Evolutionary conservation across 805 yeast genomes (phyloP), one percentile per base, ranked within the genome.

Genomic region (Candida peoriensis): DNA sequence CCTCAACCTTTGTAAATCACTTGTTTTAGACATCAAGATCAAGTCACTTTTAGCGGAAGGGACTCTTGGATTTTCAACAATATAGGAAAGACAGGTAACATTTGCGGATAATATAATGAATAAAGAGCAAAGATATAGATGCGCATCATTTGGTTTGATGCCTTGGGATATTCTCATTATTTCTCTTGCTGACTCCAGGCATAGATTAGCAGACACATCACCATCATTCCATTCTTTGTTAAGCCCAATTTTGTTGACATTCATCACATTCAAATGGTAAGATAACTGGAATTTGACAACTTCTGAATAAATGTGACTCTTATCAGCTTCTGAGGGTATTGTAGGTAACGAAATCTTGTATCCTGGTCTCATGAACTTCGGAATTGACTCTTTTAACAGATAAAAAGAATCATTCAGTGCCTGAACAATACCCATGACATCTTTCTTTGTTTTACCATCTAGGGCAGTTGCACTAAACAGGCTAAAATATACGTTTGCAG

Each of bases 341-440:
- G 33, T 15, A 6, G 42, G 42, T 1, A 38, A 13, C 6, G 28
- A 20, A 8, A 38, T 34, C 20, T 30, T 28, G 20, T 34, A 28
- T 2, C 43, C 45, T 5, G 45, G 45, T 24, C 43, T 42, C 2
- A 42, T 39, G 16, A 32, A 33, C 21, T 29, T 31, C 14, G 45
- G 45, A 10, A 39, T 17, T 1, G 22, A 13, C 5, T 30, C 29
- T 12, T 33, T 39, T 11, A 38, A 13, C 3, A 16, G n/a, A 17
- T 30, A 24, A 10, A 39, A 33, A n/a, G 29, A 12, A 8, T 31
- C 24, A n/a, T 42, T 42, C 8, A 42, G 21, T 2, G 11, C 3
- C 8, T 31, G 26, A 12, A 42, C 32, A 16, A 28, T 34, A 4
- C 11, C 9, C 24, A 38, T 24, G 8, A 39, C 29, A 7, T 42